Evolutionary conservation across 768 basidiomycete species (phyloP).

Genomic region (Hygrocybe coccinea): DNA sequence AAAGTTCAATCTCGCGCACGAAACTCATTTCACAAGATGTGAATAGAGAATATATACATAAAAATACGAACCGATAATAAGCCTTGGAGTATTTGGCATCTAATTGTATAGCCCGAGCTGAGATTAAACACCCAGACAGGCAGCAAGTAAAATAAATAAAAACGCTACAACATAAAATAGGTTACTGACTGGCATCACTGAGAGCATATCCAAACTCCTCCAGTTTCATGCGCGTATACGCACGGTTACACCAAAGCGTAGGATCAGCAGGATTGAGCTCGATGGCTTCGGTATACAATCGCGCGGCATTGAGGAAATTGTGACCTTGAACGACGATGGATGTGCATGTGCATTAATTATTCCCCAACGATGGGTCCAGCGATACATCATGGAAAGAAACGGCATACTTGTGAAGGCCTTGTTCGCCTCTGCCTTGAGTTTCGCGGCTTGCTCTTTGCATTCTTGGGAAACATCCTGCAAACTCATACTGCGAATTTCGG

Average conservation of each 20-base stretch:
- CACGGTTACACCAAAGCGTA: slow-evolving; percentile 92
- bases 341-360: slow-evolving; percentile 2
- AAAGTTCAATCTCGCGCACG: background rate
- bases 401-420: slow-evolving; percentile 71
- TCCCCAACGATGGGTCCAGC: background rate
- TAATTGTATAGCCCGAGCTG: slow-evolving; percentile 80
- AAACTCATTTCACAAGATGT: background rate
- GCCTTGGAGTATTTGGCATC: slow-evolving; percentile 90
- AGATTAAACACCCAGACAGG: background rate
- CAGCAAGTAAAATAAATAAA: background rate
- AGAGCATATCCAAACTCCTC: slow-evolving; percentile 93
- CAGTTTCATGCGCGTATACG: slow-evolving; percentile 86
- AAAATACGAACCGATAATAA: slow-evolving; percentile 61
- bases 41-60: background rate
- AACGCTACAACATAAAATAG: too few species aligned
- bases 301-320: slow-evolving; percentile 71
- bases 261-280: slow-evolving; percentile 83
- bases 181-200: slow-evolving; percentile 70
- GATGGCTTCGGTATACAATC: slow-evolving; percentile 79
- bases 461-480: slow-evolving; percentile 56
- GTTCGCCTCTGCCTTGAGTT: slow-evolving; percentile 83
- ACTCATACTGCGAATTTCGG: slow-evolving; percentile 48
- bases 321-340: slow-evolving; percentile 43
- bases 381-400: too few species aligned
- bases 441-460: slow-evolving; percentile 61